Evolutionary conservation across 371 early-diverging fungal genomes (phyloP).

Genomic region (Saksenaea vasiformis): DNA sequence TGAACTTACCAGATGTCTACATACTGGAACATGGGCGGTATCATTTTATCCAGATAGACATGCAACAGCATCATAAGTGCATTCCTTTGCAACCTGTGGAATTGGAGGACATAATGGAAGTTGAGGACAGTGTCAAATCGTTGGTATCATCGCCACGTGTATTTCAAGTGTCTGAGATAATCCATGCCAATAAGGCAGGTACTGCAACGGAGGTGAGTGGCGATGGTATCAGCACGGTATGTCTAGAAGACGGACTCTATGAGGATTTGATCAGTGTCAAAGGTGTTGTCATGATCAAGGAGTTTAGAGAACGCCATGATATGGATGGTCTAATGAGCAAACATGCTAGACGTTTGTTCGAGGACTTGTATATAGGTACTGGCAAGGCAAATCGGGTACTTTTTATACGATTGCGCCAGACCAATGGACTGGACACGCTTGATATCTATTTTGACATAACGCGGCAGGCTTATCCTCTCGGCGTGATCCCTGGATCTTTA

Average conservation of each 20-base stretch:
- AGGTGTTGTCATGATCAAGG: conserved; percentile 26
- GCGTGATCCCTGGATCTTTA: conserved; percentile 26
- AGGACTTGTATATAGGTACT: conserved; percentile 22
- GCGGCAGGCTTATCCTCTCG: conserved; percentile 22
- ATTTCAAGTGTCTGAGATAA: not conserved
- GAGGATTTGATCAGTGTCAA: conserved; percentile 12
- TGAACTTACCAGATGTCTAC: not conserved
- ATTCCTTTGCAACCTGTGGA: not conserved
- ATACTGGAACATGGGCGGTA: not conserved
- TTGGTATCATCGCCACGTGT: not conserved
- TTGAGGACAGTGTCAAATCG: not conserved
- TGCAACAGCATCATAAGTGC: not conserved
- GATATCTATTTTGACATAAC: conserved; percentile 28
- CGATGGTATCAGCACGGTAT: not conserved
- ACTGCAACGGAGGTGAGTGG: not conserved
- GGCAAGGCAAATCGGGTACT: conserved; percentile 24
- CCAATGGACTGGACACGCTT: conserved; percentile 22
- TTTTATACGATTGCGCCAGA: conserved; percentile 29
- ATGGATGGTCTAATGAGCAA: not conserved
- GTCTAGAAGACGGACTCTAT: not conserved
- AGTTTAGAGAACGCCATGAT: conserved; percentile 14
- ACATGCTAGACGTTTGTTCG: not conserved
- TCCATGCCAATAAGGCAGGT: not conserved
- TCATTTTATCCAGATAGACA: not conserved
- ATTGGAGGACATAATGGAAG: not conserved